Evolutionary conservation across 495 filamentous ascomycete species (phyloP), one percentile per base, ranked within the genome.

Genomic region (Neurospora pannonica): DNA sequence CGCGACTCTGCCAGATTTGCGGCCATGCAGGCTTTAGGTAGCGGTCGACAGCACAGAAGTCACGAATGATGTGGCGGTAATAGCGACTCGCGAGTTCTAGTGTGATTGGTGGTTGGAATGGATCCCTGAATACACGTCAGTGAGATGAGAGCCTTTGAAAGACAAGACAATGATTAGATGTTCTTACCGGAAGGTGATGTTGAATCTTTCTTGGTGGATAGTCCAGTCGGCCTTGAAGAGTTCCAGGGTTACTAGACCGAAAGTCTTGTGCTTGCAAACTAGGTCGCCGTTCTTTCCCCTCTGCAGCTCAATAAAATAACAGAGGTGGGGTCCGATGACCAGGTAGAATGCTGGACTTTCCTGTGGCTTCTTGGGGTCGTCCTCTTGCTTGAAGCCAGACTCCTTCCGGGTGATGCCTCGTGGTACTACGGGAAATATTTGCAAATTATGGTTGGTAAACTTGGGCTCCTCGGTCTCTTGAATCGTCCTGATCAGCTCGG

Each of bases 341-440:
- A 99, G 88, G 80, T 97, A 97, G 79, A 91, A 97, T 24, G 92
- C 89, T 21, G 96, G 84, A 75, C 94, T 89, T 74, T 98, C 96
- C 34, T 90, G 88, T 71, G 92, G 92, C 37, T 92, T 90, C 75
- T 83, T 83, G 71, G 77, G 80, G 70, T 69, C 42, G 38, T 84
- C 83, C 34, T 81, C 79, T 43, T 88, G 82, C 73, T 87, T 88
- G 83, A 54, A 83, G 82, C 77, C 89, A 34, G 70, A 77, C 36
- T 73, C 74, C 71, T 74, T 79, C 46, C 90, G 79, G 80, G 86
- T 28, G 86, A 83, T n/a, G 86, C 87, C 81, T 71, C 94, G 91
- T 75, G 94, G 91, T 37, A 97, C 89, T 17, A 97, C 92, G 17
- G 92, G 91, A 81, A 93, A 98, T 75, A 98, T 91, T 73, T 92